Evolutionary conservation across 1,284 basidiomycete genomes (phyloP).

Genomic region (Trichosporon sp.): DNA sequence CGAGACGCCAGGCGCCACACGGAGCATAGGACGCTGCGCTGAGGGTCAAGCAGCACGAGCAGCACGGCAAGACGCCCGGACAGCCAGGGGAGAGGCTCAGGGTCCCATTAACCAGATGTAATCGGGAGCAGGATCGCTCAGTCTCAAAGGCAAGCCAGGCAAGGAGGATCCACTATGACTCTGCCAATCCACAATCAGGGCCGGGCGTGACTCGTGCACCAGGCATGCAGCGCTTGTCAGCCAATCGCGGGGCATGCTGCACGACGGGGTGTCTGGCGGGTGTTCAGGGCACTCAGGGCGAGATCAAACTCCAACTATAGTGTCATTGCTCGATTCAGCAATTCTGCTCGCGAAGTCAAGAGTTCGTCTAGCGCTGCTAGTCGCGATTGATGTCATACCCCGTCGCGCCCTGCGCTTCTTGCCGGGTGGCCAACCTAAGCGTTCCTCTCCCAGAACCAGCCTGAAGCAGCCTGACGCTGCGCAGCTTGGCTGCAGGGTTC

Average conservation of each 20-base stretch:
- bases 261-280: not conserved
- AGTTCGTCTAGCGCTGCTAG: not conserved
- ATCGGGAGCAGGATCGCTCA: constrained; percentile 15
- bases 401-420: not conserved
- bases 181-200: not conserved
- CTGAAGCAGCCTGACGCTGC: not conserved
- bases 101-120: constrained; percentile 1
- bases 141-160: not conserved
- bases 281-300: not conserved
- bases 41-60: not conserved
- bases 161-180: constrained; percentile 9
- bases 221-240: not conserved
- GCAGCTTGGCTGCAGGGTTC: not conserved
- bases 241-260: not conserved
- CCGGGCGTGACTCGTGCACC: constrained; percentile 14
- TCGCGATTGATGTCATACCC: constrained; percentile 19
- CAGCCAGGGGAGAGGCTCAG: not conserved
- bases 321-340: constrained; percentile 11
- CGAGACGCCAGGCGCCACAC: not conserved
- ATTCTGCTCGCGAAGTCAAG: not conserved
- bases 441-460: not conserved
- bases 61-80: constrained; percentile 7
- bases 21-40: not conserved
- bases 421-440: constrained; percentile 1
- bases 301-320: constrained; percentile 15